These are phyloP conservation scores for Aegilops speltoides DNA, from an alignment of 176 grass and related monocot species.

Conservation along the genomic window DNA sequence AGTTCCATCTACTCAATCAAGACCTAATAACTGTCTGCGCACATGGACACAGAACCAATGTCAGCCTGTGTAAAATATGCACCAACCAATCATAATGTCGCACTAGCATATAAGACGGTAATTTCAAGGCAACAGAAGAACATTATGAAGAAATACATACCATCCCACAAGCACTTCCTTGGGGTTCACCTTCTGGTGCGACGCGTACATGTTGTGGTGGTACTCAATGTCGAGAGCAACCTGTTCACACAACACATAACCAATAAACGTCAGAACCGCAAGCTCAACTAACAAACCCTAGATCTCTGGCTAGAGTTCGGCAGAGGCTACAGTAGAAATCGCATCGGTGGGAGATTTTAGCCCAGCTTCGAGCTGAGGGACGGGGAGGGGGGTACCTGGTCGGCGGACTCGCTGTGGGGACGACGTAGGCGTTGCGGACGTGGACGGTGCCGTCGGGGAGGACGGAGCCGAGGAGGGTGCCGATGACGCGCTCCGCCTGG, in stretches of 20 bases:
- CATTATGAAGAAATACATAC: slow-evolving; percentile 18
- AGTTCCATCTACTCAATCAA: neutral
- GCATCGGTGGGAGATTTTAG: neutral
- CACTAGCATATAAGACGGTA: neutral
- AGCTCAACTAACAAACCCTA: neutral
- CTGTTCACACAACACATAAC: slow-evolving; percentile 16
- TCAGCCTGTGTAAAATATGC: neutral
- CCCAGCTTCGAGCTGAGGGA: neutral
- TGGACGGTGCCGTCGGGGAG: slow-evolving; percentile 67
- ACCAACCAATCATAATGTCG: neutral
- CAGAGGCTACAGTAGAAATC: too few species aligned
- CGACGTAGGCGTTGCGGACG: slow-evolving; percentile 74
- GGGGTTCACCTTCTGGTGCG: slow-evolving; percentile 87
- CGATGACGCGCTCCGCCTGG: slow-evolving; percentile 90
- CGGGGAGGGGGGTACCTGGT: slow-evolving; percentile 50
- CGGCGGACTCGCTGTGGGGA: slow-evolving; percentile 89
- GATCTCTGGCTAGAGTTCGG: neutral
- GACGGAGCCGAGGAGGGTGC: slow-evolving; percentile 91
- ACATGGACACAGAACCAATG: neutral
- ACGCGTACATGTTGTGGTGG: slow-evolving; percentile 89
- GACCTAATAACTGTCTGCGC: too few species aligned
- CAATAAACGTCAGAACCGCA: neutral
- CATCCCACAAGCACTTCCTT: slow-evolving; percentile 96
- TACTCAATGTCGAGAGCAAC: slow-evolving; percentile 96
- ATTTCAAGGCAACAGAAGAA: neutral